phyloP scores from a whole-genome alignment of 257 asterid genomes.

The Solanum tarijense region DNA sequence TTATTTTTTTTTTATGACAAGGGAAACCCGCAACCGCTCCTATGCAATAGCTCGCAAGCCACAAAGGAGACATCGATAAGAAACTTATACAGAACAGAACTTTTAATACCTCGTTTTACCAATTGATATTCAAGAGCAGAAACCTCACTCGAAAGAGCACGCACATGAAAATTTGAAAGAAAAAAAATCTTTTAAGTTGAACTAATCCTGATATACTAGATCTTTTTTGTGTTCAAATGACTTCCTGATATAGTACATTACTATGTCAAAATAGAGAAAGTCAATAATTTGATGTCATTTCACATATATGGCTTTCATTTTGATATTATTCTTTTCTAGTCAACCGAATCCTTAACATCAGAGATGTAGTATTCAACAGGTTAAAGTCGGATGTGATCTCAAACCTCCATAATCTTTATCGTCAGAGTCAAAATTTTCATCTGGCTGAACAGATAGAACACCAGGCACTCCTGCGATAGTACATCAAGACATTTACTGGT shows the following conservation, averaged over 20 bases:
- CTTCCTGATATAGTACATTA: not conserved
- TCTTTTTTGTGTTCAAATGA: not conserved
- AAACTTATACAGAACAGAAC: not conserved
- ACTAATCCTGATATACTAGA: not conserved
- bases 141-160: not conserved
- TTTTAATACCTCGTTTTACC: not conserved
- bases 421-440: constrained; percentile 53
- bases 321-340: not conserved
- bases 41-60: too few relatives aligned
- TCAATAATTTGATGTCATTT: not conserved
- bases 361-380: not conserved
- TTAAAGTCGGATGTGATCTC: not conserved
- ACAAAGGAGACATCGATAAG: not conserved
- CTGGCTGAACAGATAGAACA: constrained; percentile 57
- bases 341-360: not conserved
- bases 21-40: too few relatives aligned
- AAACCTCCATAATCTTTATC: constrained; percentile 70
- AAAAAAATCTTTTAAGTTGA: not conserved
- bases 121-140: not conserved
- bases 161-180: not conserved
- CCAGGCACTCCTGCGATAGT: constrained; percentile 56
- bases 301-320: not conserved
- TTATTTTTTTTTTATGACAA: too few relatives aligned
- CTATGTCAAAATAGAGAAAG: not conserved
- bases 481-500: not conserved